Conservation (phyloP, 768 basidiomycete genomes). For the Saitozyma podzolica region DNA sequence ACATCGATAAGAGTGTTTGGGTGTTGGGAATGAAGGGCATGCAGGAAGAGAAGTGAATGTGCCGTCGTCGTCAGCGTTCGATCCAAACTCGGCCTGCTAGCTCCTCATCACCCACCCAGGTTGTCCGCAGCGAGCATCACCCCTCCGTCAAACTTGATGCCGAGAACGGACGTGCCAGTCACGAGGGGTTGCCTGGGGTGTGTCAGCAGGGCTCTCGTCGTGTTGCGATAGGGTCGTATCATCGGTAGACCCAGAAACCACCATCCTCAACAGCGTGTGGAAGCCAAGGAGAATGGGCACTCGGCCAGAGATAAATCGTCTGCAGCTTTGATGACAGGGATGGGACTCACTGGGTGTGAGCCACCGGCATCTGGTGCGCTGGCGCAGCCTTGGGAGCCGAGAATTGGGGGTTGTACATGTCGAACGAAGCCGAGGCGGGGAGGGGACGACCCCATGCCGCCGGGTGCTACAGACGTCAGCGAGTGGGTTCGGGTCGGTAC, state of each 20-base stretch:
- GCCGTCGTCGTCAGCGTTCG: neutral
- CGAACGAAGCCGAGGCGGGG: constrained; percentile 53
- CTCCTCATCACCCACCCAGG: constrained; percentile 63
- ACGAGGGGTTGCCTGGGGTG: constrained; percentile 79
- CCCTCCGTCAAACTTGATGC: constrained; percentile 90
- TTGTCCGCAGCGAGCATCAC: constrained; percentile 99
- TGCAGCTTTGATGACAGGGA: neutral
- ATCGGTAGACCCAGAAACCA: neutral
- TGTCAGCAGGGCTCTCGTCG: neutral
- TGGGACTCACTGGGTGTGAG: constrained; percentile 72
- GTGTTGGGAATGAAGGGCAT: neutral
- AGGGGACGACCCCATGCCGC: constrained; percentile 43
- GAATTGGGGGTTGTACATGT: constrained; percentile 70
- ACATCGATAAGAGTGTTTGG: neutral
- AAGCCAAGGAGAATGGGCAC: no score
- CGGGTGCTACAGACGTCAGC: constrained; percentile 25
- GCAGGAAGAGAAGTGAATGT: neutral
- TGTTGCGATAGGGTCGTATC: neutral
- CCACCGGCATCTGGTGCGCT: constrained; percentile 36
- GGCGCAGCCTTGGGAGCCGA: constrained; percentile 11
- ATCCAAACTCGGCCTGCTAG: neutral
- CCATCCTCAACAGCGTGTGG: neutral
- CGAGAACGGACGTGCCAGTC: constrained; percentile 94
- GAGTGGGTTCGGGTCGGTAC: neutral
- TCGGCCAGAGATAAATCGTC: no score